Conservation (phyloP, 768 basidiomycete genomes). For the Trametopsis cervina region DNA sequence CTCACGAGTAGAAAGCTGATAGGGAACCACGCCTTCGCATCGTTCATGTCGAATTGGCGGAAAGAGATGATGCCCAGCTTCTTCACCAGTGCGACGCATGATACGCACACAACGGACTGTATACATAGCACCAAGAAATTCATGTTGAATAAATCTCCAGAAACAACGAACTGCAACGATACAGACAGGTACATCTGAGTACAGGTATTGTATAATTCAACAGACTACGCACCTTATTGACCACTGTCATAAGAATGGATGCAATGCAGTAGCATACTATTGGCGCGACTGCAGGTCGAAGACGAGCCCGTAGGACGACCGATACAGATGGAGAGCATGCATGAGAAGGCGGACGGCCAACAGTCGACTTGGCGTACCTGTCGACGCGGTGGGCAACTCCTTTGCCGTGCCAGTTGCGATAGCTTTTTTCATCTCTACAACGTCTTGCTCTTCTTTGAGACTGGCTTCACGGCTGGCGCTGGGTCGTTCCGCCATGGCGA, state of each 20-base stretch:
- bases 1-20: conserved; percentile 87
- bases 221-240: conserved; percentile 72
- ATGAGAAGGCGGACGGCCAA: neutral
- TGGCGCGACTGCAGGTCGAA: conserved; percentile 52
- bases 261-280: conserved; percentile 87
- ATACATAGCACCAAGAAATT: conserved; percentile 91
- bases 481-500: neutral
- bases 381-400: conserved; percentile 18
- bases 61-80: conserved; percentile 74
- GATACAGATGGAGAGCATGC: too few relatives aligned
- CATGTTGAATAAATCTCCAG: conserved; percentile 91
- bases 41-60: conserved; percentile 71
- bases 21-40: conserved; percentile 92
- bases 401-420: conserved; percentile 32
- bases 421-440: conserved; percentile 49
- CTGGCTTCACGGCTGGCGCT: neutral
- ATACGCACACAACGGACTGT: conserved; percentile 83
- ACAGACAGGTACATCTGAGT: neutral
- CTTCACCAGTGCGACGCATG: conserved; percentile 71
- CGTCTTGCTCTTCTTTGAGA: conserved; percentile 31
- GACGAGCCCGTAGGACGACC: too few relatives aligned
- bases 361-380: conserved; percentile 11
- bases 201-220: neutral
- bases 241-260: conserved; percentile 93
- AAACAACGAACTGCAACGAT: conserved; percentile 85